Evolutionary conservation across 2,329 filamentous ascomycete genomes (phyloP), one percentile per base, ranked within the genome.

Genomic region (Alternaria brassicicola): DNA sequence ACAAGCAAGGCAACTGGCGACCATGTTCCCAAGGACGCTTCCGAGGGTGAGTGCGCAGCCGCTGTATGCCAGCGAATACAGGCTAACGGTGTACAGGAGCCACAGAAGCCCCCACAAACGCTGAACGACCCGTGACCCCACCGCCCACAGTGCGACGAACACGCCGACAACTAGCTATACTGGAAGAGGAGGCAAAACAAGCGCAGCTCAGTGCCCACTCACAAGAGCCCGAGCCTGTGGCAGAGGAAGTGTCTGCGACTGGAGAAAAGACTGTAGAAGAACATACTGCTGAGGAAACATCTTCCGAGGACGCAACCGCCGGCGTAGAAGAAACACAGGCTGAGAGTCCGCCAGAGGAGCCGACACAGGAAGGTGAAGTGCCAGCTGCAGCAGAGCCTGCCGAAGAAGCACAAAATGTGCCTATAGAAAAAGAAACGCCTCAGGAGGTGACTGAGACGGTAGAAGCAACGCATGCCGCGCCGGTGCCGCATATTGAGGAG

Each of bases 91-190:
- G 48, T 51, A 19, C 57, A 73, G 71, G 67, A 59, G 52, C 57
- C 30, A 62, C 61, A 41, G 61, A 70, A 57, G 47, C 59, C 15
- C 61, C 68, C 13, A 49, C 63, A 51, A 55, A 52, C 42, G 64
- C 71, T 31, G 62, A 73, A 47, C 59, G 57, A n/a, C 68, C 68
- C 10, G 64, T 64, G 19, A 63, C 51, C 12, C 70, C 73, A 15
- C 65, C 70, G 6, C 61, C 71, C 17, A 72, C 73, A 28, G 61
- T 70, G 12, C 70, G 73, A 55, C 69, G 70, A 52, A 76, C 75
- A 33, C 72, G 76, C 45, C 72, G 75, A 39, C 74, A 77, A 59
- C 55, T 76, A 55, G 71, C 73, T 12, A 74, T 70, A 49, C 65
- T 74, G 23, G 71, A 76, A 38, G 73, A 76, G 57, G 66, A 72